Evolutionary conservation across 192 early-diverging fungal genomes (phyloP).

Genomic region (Cladochytrium replicatum): DNA sequence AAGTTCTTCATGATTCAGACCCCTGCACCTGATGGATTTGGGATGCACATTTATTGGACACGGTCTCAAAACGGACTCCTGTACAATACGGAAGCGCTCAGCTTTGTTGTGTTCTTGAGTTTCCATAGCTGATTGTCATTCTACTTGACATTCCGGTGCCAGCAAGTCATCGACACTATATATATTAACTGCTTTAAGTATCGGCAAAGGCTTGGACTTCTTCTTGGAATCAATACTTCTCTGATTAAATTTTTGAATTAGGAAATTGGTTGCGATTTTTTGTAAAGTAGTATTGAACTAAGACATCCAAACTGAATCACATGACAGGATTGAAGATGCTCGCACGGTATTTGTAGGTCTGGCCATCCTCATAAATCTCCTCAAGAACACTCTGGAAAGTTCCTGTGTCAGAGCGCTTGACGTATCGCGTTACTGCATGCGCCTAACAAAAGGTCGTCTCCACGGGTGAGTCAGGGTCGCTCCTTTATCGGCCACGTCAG

Average conservation of each 20-base stretch:
- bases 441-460: conserved; percentile 58
- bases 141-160: conserved; percentile 72
- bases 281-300: conserved; percentile 73
- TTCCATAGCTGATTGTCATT: background rate
- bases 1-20: conserved; percentile 49
- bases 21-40: conserved; percentile 74
- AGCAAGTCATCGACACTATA: conserved; percentile 89
- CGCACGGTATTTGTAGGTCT: conserved; percentile 45
- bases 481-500: conserved; percentile 31
- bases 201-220: conserved; percentile 48
- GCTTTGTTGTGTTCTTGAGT: conserved; percentile 2
- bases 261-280: conserved; percentile 83
- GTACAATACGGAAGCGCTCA: conserved; percentile 69
- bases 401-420: too few relatives aligned
- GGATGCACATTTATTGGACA: conserved; percentile 92
- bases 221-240: background rate
- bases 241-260: conserved; percentile 20
- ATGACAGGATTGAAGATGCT: conserved; percentile 93
- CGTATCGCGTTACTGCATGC: conserved; percentile 79
- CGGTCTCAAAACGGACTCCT: conserved; percentile 88
- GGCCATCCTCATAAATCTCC: too few relatives aligned
- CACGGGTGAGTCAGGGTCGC: conserved; percentile 53
- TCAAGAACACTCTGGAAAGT: conserved; percentile 32
- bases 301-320: conserved; percentile 80
- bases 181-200: conserved; percentile 77